These are phyloP conservation scores for Diaporthe batatas DNA, from an alignment of 2,329 filamentous ascomycete species.

Conservation along the genomic window DNA sequence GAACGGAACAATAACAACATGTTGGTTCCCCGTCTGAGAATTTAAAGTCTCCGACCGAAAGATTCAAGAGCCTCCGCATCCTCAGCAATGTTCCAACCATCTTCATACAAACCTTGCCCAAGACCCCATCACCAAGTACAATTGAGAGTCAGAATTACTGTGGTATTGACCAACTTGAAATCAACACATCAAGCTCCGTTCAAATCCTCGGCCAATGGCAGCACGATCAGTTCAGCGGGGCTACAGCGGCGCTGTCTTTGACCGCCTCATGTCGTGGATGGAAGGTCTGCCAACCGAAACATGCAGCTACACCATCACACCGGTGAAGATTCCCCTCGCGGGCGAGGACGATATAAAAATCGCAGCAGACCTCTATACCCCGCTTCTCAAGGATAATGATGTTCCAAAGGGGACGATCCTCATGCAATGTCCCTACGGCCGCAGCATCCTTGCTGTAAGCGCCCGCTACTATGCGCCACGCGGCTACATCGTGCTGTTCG, in stretches of 20 bases:
- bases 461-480: slow-evolving; percentile 43
- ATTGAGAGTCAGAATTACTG: not conserved
- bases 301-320: slow-evolving; percentile 39
- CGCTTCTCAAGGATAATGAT: slow-evolving; percentile 26
- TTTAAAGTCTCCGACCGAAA: not conserved
- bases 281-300: slow-evolving; percentile 30
- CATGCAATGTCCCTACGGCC: slow-evolving; percentile 43
- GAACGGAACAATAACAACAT: not conserved
- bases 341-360: slow-evolving; percentile 41
- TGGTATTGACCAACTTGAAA: too few relatives aligned
- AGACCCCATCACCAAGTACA: not conserved
- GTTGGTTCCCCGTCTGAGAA: too few relatives aligned
- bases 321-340: slow-evolving; percentile 40
- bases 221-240: slow-evolving; percentile 7
- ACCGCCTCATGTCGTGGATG: slow-evolving; percentile 25
- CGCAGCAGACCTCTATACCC: slow-evolving; percentile 44
- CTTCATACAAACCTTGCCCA: slow-evolving; percentile 45
- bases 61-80: not conserved
- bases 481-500: slow-evolving; percentile 46
- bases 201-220: not conserved
- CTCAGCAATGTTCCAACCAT: not conserved
- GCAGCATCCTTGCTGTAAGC: slow-evolving; percentile 27
- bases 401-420: slow-evolving; percentile 37
- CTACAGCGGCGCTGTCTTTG: slow-evolving; percentile 27
- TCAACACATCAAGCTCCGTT: slow-evolving; percentile 44